Conservation (phyloP, 441 rosid species). For the Syzygium syzygioides region DNA sequence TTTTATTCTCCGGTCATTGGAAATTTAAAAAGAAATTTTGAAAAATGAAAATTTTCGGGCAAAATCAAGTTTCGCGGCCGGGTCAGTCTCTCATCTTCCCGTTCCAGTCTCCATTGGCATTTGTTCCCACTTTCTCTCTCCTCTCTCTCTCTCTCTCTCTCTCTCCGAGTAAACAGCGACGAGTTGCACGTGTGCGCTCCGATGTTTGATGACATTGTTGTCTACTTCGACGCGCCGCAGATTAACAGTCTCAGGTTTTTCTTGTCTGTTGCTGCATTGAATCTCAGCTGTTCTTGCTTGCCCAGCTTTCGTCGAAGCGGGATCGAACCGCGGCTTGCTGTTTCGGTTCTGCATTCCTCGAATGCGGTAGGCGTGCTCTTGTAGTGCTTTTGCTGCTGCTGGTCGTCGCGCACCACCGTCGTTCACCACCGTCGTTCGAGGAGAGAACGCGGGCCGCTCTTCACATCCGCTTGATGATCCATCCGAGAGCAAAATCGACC, state of each 20-base stretch:
- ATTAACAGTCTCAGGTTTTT: not conserved
- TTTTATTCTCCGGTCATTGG: too few relatives aligned
- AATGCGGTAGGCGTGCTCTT: not conserved
- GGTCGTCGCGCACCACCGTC: not conserved
- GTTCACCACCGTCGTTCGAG: not conserved
- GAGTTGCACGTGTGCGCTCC: too few relatives aligned
- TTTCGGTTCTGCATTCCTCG: not conserved
- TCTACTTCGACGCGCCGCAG: not conserved
- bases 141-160: too few relatives aligned
- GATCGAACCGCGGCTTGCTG: not conserved
- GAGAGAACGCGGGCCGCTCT: not conserved
- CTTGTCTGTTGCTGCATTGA: not conserved
- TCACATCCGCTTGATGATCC: not conserved
- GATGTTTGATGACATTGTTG: too few relatives aligned
- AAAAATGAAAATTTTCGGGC: too few relatives aligned
- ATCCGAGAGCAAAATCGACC: rapidly evolving
- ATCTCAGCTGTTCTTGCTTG: not conserved
- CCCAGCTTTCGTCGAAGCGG: not conserved
- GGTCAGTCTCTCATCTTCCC: too few relatives aligned
- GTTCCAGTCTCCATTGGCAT: too few relatives aligned
- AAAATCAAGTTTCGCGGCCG: too few relatives aligned
- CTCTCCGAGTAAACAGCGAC: too few relatives aligned
- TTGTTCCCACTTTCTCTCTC: too few relatives aligned
- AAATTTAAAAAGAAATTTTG: too few relatives aligned
- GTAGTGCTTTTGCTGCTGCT: not conserved